Base-by-base conservation (phyloP, 495 filamentous ascomycete species). In the Penicillium canariense region DNA sequence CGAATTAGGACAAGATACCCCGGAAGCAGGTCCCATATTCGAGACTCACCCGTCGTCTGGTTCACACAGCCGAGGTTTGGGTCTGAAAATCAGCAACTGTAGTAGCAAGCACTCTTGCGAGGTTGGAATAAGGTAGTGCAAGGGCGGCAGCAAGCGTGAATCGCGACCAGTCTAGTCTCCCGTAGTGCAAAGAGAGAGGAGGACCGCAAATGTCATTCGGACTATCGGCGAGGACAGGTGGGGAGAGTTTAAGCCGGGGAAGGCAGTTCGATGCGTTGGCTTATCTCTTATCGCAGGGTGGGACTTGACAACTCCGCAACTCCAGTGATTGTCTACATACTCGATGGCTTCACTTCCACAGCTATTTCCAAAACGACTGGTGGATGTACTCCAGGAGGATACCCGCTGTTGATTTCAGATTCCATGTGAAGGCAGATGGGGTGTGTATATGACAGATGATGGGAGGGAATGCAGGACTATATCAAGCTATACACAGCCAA, bases 181-280 rank as follows among this genome's bases (percentile, higher is more conserved):
- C 8, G 15, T 39, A 12, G 40, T 23, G 30, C 25, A 28, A 4
- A 30, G 39, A 35, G 32, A 50, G 23, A 35, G 43, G 32, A 55
- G n/a, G 30, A 17, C 18, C 43, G 39, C 5, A 48, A 30, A 18
- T 45, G 51, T 26, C 30, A 39, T 35, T 38, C 26, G 3, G 50
- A 50, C n/a, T n/a, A 53, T 26, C 22, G 28, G 20, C 14, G 10
- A 34, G n/a, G 43, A 7, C 7, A 15, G 55, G 51, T 56, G 62
- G 58, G 39, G 58, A 43, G 48, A 50, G 43, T 36, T 59, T 60
- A 63, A 60, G 51, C 56, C 56, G 15, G 47, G 54, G 27, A 50
- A 58, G 56, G 63, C 60, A 66, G 51, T 55, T 66, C 15, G 26
- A 63, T 45, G 51, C 63, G 60, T 15, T 27, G 30, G 26, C 48